Evolutionary conservation across 164 flowering plant species (phyloP).

Genomic region (Chloranthus sessilifolius): DNA sequence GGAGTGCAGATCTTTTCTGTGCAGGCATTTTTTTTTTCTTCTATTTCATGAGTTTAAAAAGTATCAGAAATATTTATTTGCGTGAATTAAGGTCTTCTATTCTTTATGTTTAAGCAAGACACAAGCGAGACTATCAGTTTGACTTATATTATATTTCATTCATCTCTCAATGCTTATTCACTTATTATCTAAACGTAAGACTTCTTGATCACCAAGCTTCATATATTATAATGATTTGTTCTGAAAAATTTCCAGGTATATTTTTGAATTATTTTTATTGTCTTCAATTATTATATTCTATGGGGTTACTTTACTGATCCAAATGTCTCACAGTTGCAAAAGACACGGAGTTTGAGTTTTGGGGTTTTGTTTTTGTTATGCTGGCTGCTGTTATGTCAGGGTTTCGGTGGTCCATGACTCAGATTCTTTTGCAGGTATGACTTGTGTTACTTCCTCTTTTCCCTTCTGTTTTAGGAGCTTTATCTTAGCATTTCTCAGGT

Average conservation of each 20-base stretch:
- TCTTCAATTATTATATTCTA: constrained; percentile 3
- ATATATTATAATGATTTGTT: neutral
- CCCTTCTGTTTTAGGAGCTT: constrained; percentile 1
- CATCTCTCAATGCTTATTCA: no score
- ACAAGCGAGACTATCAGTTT: no score
- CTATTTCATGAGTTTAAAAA: no score
- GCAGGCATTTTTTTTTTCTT: no score
- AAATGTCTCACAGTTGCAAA: constrained; percentile 61
- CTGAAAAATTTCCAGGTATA: neutral
- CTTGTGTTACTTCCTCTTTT: constrained; percentile 1
- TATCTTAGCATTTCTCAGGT: constrained; percentile 2
- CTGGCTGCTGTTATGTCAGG: constrained; percentile 99
- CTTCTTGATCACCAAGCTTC: neutral
- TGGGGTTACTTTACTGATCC: constrained; percentile 2
- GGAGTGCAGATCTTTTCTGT: no score
- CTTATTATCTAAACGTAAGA: no score
- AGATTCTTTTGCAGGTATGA: constrained; percentile 93
- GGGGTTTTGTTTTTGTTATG: constrained; percentile 97
- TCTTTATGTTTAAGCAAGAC: neutral
- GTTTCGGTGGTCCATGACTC: constrained; percentile 98
- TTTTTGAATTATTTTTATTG: neutral
- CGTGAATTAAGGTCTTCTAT: no score
- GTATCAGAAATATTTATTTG: no score
- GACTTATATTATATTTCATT: no score
- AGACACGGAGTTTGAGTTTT: constrained; percentile 92